Conservation (phyloP, 768 basidiomycete species). For the Suillus spraguei region DNA sequence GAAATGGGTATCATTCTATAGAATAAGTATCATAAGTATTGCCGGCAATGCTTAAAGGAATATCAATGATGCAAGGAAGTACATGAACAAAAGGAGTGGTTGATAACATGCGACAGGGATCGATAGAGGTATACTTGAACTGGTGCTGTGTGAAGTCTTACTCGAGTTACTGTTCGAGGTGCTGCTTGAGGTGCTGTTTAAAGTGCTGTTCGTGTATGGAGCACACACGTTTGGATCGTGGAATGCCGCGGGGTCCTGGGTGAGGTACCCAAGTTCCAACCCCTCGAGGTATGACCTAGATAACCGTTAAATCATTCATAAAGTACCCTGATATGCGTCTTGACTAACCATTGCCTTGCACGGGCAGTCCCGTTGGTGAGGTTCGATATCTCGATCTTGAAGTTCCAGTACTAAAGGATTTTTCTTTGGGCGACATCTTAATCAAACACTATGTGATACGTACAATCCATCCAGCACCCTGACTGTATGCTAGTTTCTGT, state of each 20-base stretch:
- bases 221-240: slow-evolving; percentile 61
- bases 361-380: slow-evolving; percentile 45
- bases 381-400: slow-evolving; percentile 64
- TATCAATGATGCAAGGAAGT: neutral
- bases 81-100: neutral
- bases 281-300: slow-evolving; percentile 75
- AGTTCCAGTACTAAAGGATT: slow-evolving; percentile 63
- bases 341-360: slow-evolving; percentile 64
- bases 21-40: neutral
- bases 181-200: neutral
- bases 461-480: slow-evolving; percentile 69
- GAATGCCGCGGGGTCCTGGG: slow-evolving; percentile 55
- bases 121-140: neutral
- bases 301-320: neutral
- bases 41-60: neutral
- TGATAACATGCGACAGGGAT: neutral
- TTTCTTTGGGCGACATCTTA: neutral
- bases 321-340: slow-evolving; percentile 7
- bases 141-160: slow-evolving; percentile 16
- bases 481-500: slow-evolving; percentile 65
- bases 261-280: slow-evolving; percentile 59
- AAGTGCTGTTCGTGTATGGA: slow-evolving; percentile 33
- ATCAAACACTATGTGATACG: slow-evolving; percentile 26
- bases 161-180: neutral
- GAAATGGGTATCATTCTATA: neutral